Conservation (phyloP, 2,329 filamentous ascomycete genomes). For the Proliferodiscus dingleyae region DNA sequence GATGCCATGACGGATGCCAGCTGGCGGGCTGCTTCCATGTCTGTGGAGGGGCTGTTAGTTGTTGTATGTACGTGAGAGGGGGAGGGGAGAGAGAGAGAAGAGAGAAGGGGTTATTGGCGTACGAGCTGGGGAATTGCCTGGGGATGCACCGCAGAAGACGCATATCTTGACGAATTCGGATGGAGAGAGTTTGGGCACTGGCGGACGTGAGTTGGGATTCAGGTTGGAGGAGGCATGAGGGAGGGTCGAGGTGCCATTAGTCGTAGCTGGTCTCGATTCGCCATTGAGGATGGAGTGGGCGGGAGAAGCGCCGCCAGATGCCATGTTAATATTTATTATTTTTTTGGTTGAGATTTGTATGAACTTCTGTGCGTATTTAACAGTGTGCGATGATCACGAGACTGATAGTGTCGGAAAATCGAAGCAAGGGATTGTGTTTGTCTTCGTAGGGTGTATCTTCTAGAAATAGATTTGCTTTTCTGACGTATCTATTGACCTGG, state of each 20-base stretch:
- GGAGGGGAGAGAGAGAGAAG: not conserved
- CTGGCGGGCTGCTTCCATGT: constrained; percentile 59
- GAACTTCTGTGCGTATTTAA: too few relatives aligned
- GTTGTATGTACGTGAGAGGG: not conserved
- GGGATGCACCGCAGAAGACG: constrained; percentile 86
- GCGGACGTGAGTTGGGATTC: too few relatives aligned
- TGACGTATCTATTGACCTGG: too few relatives aligned
- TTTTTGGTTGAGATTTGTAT: not conserved
- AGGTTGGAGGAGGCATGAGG: too few relatives aligned
- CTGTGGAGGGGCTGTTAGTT: not conserved
- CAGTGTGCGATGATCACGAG: too few relatives aligned
- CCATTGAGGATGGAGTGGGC: not conserved
- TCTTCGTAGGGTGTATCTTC: too few relatives aligned
- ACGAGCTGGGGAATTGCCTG: constrained; percentile 69
- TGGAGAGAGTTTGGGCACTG: too few relatives aligned
- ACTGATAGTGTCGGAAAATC: too few relatives aligned
- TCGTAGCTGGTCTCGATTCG: too few relatives aligned
- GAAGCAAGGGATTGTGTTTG: too few relatives aligned
- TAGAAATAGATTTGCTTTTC: too few relatives aligned
- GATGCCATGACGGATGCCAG: constrained; percentile 62
- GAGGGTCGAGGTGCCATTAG: too few relatives aligned
- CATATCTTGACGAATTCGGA: constrained; percentile 60
- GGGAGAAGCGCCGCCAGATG: constrained; percentile 14
- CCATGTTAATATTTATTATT: constrained; percentile 8
- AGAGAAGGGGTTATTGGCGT: constrained; percentile 42